Conservation (phyloP, 495 filamentous ascomycete genomes). For the Hypoxylon intermedium region DNA sequence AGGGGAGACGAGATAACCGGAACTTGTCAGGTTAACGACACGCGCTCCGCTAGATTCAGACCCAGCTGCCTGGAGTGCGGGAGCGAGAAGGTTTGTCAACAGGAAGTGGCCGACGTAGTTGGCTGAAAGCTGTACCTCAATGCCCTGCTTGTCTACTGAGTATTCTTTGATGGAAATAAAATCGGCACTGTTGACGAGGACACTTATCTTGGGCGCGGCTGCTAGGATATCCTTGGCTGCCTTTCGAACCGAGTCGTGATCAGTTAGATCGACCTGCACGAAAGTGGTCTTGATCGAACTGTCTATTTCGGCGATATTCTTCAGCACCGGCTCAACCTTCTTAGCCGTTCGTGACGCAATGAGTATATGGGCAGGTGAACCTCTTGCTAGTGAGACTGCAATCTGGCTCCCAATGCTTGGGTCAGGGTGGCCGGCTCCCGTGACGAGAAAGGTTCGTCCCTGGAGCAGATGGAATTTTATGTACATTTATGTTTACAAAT, state of each 20-base stretch:
- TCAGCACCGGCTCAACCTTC: conserved; percentile 48
- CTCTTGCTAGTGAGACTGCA: conserved; percentile 20
- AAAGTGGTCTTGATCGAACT: conserved; percentile 30
- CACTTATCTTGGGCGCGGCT: conserved; percentile 46
- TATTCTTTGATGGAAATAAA: conserved; percentile 55
- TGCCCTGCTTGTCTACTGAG: conserved; percentile 35
- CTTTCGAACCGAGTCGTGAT: conserved; percentile 48
- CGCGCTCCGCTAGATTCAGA: conserved; percentile 25
- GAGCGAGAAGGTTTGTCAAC: conserved; percentile 49
- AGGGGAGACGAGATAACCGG: conserved; percentile 29
- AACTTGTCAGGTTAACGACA: conserved; percentile 52
- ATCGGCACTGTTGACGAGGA: conserved; percentile 66
- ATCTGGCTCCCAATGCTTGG: conserved; percentile 27
- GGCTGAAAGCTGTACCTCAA: conserved; percentile 53
- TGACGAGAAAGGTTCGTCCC: conserved; percentile 38
- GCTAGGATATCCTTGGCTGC: conserved; percentile 47
- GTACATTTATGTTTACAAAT: too few relatives aligned
- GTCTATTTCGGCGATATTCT: conserved; percentile 31
- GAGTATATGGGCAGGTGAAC: conserved; percentile 36
- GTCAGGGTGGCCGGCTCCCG: conserved; percentile 19
- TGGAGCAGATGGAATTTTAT: too few relatives aligned
- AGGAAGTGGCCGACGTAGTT: conserved; percentile 38
- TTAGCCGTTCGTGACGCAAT: conserved; percentile 59
- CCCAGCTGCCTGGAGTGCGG: conserved; percentile 31
- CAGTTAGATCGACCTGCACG: conserved; percentile 50